These are phyloP conservation scores for Fusarium sp. DNA, from an alignment of 2,329 filamentous ascomycete species.

Conservation along the genomic window DNA sequence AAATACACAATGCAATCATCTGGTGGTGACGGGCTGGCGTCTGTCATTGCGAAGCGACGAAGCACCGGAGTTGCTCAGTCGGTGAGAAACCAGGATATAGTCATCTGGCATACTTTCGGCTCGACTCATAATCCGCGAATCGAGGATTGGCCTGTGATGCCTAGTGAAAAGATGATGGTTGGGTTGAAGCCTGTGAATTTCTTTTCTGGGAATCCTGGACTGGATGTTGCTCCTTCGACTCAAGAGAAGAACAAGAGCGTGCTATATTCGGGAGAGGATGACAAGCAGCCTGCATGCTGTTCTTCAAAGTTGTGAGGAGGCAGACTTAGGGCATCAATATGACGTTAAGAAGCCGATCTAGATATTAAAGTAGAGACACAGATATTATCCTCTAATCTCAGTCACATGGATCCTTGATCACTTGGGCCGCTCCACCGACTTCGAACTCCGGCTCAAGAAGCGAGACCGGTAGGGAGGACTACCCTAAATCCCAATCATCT, in stretches of 20 bases:
- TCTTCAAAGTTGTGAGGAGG: not conserved
- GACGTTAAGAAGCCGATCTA: too few species aligned
- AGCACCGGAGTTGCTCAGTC: constrained; percentile 52
- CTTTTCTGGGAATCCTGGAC: constrained; percentile 63
- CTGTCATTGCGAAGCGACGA: constrained; percentile 46
- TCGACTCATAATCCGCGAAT: constrained; percentile 75
- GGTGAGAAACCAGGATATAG: constrained; percentile 64
- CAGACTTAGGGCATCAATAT: not conserved
- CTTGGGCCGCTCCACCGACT: too few species aligned
- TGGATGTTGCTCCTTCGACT: constrained; percentile 62
- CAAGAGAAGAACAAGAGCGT: constrained; percentile 55
- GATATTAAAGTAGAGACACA: not conserved
- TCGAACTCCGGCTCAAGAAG: too few species aligned
- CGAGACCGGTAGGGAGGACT: too few species aligned
- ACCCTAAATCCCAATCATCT: too few species aligned
- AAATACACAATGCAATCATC: constrained; percentile 63
- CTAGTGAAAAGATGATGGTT: constrained; percentile 67
- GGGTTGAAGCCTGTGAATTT: constrained; percentile 67
- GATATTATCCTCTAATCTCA: too few species aligned
- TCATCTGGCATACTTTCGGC: constrained; percentile 70
- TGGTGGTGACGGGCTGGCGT: constrained; percentile 55
- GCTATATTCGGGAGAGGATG: constrained; percentile 13
- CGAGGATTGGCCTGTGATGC: constrained; percentile 79
- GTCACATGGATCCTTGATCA: too few species aligned
- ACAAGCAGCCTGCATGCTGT: not conserved